A percentile compares a stretch with the other conserved stretches of the same genome.
Evolutionary conservation across 768 basidiomycete species (phyloP).

Genomic region (Strobilomyces dryophilus): DNA sequence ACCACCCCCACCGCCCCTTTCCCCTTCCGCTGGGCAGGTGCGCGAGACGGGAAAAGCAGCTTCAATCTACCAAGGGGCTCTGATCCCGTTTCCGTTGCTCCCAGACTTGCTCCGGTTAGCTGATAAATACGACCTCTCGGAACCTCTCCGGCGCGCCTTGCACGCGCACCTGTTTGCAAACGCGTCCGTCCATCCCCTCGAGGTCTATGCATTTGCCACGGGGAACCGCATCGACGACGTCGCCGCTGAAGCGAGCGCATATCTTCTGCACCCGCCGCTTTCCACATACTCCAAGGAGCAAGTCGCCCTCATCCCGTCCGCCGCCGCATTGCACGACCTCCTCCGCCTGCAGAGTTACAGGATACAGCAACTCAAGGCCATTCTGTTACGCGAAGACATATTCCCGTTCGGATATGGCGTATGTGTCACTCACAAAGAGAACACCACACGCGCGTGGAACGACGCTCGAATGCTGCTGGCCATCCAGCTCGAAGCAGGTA

Average conservation of each 20-base stretch:
- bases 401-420: conserved; percentile 72
- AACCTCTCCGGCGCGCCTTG: conserved; percentile 40
- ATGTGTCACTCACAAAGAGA: conserved; percentile 49
- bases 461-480: conserved; percentile 42
- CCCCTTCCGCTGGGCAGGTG: conserved; percentile 22
- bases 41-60: conserved; percentile 31
- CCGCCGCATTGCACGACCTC: conserved; percentile 60
- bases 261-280: conserved; percentile 50
- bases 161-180: conserved; percentile 53
- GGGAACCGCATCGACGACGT: conserved; percentile 40
- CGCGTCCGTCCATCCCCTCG: conserved; percentile 46
- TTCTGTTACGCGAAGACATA: conserved; percentile 55
- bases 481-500: conserved; percentile 52
- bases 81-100: conserved; percentile 65
- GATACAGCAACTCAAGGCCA: conserved; percentile 46
- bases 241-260: conserved; percentile 56
- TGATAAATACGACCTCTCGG: conserved; percentile 63
- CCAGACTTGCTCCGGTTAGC: conserved; percentile 51
- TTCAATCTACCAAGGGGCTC: conserved; percentile 34
- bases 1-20: conserved; percentile 41
- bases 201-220: conserved; percentile 57
- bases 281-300: conserved; percentile 49
- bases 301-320: conserved; percentile 51
- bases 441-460: conserved; percentile 49
- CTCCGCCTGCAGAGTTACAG: conserved; percentile 56